Conservation (phyloP, 768 basidiomycete species). For the Trametes sanguinea region DNA sequence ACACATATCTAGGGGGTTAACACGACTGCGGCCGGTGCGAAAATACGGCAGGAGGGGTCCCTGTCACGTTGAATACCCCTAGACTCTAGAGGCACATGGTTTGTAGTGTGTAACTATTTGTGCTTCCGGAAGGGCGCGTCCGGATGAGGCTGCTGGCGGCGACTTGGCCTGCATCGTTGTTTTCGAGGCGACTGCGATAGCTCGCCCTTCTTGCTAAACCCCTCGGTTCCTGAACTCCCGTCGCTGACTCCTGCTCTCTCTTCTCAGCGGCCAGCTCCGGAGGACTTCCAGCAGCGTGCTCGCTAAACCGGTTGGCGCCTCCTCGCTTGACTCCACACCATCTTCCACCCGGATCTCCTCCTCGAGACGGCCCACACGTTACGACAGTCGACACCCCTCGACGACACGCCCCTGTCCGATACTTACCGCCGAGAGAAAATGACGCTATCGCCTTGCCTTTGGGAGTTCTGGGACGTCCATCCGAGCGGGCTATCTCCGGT, state of each 20-base stretch:
- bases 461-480: conserved; percentile 2
- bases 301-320: conserved; percentile 9
- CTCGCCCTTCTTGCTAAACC: conserved; percentile 6
- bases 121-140: conserved; percentile 16
- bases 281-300: conserved; percentile 1
- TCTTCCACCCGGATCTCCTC: conserved; percentile 9
- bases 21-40: conserved; percentile 20
- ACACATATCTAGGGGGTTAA: conserved; percentile 5
- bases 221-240: conserved; percentile 1
- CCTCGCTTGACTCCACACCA: conserved; percentile 7
- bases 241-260: not conserved
- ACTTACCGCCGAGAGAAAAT: conserved; percentile 14
- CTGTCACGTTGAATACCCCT: conserved; percentile 1
- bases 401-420: not conserved
- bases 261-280: conserved; percentile 12
- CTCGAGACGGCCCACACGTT: not conserved
- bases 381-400: not conserved
- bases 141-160: conserved; percentile 4
- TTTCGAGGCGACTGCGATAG: conserved; percentile 8
- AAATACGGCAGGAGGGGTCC: conserved; percentile 8
- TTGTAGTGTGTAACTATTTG: conserved; percentile 17
- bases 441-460: not conserved
- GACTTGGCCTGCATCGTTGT: conserved; percentile 9
- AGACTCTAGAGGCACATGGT: conserved; percentile 6
- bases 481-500: conserved; percentile 11